These are phyloP conservation scores for Amanita jacksonii DNA, from an alignment of 768 basidiomycete genomes.

Conservation along the genomic window DNA sequence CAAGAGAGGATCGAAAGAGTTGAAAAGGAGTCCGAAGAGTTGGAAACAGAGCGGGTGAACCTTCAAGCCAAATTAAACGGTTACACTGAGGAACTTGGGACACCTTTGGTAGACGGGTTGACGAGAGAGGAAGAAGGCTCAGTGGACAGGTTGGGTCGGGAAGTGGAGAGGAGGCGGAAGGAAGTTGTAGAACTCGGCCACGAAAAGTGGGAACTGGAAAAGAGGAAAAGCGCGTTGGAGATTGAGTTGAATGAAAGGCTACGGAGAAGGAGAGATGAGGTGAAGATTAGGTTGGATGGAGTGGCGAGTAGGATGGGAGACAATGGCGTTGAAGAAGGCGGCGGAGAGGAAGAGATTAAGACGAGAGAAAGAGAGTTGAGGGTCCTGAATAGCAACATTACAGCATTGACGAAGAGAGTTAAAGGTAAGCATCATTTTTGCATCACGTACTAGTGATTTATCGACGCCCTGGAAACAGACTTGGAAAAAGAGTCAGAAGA, in stretches of 20 bases:
- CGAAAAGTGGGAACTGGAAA: constrained; percentile 64
- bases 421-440: constrained; percentile 33
- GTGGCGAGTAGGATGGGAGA: constrained; percentile 36
- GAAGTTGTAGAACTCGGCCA: constrained; percentile 59
- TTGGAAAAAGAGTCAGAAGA: constrained; percentile 69
- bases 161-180: constrained; percentile 69
- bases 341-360: constrained; percentile 56
- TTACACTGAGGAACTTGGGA: constrained; percentile 59
- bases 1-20: constrained; percentile 49
- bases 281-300: constrained; percentile 66
- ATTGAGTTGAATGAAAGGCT: constrained; percentile 92
- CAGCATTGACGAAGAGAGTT: constrained; percentile 49
- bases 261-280: constrained; percentile 67
- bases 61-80: constrained; percentile 55
- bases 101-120: constrained; percentile 67
- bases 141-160: constrained; percentile 60
- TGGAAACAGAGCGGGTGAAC: constrained; percentile 59
- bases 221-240: constrained; percentile 72
- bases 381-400: constrained; percentile 56
- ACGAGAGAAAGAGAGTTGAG: constrained; percentile 60
- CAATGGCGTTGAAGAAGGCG: constrained; percentile 30
- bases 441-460: background rate
- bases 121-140: constrained; percentile 59
- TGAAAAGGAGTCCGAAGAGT: constrained; percentile 59
- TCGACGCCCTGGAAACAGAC: constrained; percentile 26